phyloP scores from a whole-genome alignment of 768 basidiomycete genomes.

The Dioszegia crocea region DNA sequence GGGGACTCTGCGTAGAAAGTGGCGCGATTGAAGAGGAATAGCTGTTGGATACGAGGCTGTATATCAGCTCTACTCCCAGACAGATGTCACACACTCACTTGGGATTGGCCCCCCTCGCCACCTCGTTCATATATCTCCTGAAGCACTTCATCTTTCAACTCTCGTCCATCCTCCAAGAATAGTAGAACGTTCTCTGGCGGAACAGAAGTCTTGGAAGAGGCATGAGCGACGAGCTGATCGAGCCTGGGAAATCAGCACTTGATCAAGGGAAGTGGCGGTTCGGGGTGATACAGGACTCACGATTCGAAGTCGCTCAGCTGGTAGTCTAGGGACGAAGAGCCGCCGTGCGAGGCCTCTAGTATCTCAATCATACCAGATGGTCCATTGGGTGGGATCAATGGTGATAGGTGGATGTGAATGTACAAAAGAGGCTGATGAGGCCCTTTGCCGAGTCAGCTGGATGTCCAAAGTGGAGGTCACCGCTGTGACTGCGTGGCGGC shows the following conservation, averaged over 20 bases:
- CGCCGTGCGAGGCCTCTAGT: slow-evolving; percentile 4
- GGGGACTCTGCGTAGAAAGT: slow-evolving; percentile 40
- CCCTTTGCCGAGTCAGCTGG: background rate
- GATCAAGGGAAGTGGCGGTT: background rate
- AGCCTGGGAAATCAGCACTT: slow-evolving; percentile 5
- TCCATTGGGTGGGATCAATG: no score
- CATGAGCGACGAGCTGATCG: slow-evolving; percentile 1
- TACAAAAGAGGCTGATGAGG: background rate
- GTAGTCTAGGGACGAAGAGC: background rate
- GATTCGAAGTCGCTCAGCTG: slow-evolving; percentile 6
- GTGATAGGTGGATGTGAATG: background rate
- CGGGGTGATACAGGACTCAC: background rate
- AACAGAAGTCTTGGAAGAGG: background rate
- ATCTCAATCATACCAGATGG: slow-evolving; percentile 7
- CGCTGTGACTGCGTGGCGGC: background rate
- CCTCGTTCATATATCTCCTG: slow-evolving; percentile 29
- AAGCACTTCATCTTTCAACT: slow-evolving; percentile 24
- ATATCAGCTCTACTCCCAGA: background rate
- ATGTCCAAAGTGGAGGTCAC: slow-evolving; percentile 1
- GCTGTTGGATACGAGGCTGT: slow-evolving; percentile 15
- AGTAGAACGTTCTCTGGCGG: slow-evolving; percentile 28
- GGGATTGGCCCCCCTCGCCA: slow-evolving; percentile 17
- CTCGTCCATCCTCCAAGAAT: slow-evolving; percentile 39
- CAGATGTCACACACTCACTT: slow-evolving; percentile 1
- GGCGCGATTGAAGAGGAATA: slow-evolving; percentile 44